These are phyloP conservation scores for Epithele typhae DNA, from an alignment of 768 basidiomycete species.

Conservation along the genomic window DNA sequence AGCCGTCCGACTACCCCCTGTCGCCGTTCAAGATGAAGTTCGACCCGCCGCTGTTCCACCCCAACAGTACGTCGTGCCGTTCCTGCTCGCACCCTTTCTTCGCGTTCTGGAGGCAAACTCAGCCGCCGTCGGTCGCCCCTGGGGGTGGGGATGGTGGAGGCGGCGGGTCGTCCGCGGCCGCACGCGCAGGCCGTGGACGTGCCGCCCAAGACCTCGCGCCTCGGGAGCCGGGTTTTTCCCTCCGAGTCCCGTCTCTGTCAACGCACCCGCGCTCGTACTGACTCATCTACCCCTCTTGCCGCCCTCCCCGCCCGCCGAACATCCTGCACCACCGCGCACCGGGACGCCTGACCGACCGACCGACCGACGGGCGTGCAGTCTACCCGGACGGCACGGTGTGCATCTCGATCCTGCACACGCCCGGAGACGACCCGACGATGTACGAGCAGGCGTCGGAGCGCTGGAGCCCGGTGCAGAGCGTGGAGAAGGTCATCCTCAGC, in stretches of 20 bases:
- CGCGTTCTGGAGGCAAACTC: too few species aligned
- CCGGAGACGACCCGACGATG: slow-evolving; percentile 86
- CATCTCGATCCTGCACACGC: slow-evolving; percentile 96
- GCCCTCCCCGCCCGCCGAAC: neutral
- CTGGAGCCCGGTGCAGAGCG: slow-evolving; percentile 98
- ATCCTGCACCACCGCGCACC: too few species aligned
- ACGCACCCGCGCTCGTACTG: neutral
- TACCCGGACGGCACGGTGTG: slow-evolving; percentile 97
- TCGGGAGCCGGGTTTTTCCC: too few species aligned
- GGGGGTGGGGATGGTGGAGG: too few species aligned
- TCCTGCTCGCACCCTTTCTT: too few species aligned
- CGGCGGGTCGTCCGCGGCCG: too few species aligned
- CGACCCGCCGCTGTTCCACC: slow-evolving; percentile 95
- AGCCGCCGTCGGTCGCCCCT: too few species aligned
- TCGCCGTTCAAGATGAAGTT: slow-evolving; percentile 99
- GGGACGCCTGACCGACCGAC: too few species aligned
- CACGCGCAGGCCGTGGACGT: too few species aligned
- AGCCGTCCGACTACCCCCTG: slow-evolving; percentile 93
- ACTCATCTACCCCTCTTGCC: neutral
- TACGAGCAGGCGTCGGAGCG: slow-evolving; percentile 95
- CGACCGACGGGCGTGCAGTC: too few species aligned
- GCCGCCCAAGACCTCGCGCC: too few species aligned
- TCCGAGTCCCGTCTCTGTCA: too few species aligned
- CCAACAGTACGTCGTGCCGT: slow-evolving; percentile 74
- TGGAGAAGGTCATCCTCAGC: slow-evolving; percentile 94